These are phyloP conservation scores for Pseudocercospora eumusae DNA, from an alignment of 2,329 filamentous ascomycete genomes.

Conservation along the genomic window DNA sequence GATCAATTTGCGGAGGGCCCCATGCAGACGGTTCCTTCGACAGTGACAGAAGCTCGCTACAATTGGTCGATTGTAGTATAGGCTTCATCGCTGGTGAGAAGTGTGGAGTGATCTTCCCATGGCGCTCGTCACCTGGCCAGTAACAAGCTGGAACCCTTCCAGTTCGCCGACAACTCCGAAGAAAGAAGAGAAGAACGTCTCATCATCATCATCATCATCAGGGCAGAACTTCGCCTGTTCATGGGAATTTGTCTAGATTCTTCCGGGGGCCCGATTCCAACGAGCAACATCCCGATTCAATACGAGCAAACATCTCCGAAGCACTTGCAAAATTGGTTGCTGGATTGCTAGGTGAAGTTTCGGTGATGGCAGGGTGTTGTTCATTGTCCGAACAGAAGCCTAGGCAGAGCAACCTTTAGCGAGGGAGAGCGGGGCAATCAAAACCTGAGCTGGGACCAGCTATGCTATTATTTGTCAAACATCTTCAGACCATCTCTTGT, in stretches of 20 bases:
- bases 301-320: constrained; percentile 10
- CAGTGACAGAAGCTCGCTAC: constrained; percentile 12
- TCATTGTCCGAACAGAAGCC: constrained; percentile 1
- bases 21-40: constrained; percentile 20
- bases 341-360: neutral
- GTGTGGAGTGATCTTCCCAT: constrained; percentile 20
- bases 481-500: neutral
- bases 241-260: neutral
- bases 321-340: neutral
- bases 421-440: constrained; percentile 4
- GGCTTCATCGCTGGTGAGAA: constrained; percentile 21
- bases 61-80: constrained; percentile 24
- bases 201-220: neutral
- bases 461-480: constrained; percentile 13
- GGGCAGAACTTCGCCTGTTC: constrained; percentile 8
- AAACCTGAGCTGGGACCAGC: neutral
- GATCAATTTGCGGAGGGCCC: constrained; percentile 32
- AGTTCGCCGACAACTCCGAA: constrained; percentile 21
- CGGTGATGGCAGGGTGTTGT: neutral
- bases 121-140: constrained; percentile 16
- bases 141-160: constrained; percentile 22
- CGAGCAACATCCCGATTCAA: constrained; percentile 9
- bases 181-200: neutral
- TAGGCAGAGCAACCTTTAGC: neutral
- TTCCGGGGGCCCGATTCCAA: constrained; percentile 1